Evolutionary conservation across 495 filamentous ascomycete genomes (phyloP), one percentile per base, ranked within the genome.

Genomic region (Penicillium goetzii): DNA sequence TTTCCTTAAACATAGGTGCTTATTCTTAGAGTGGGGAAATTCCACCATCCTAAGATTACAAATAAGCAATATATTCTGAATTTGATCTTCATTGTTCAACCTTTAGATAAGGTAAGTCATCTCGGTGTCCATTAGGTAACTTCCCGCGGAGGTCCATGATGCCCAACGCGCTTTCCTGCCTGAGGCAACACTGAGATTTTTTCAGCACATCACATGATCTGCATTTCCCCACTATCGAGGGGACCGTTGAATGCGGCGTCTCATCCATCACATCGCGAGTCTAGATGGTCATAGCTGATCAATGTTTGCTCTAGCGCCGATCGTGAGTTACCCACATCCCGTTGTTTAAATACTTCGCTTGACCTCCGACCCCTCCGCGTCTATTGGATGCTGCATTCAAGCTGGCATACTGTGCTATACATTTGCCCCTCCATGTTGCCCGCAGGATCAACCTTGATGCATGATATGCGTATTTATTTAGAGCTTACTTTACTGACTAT

Each of bases 311-410:
- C 55, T 63, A 70, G 68, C 68, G 76, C 75, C 75, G 72, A 78
- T 76, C 76, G 77, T 80, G 69, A 80, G 77, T 78, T 43, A 52
- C 60, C 45, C 56, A 34, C n/a, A 33, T 38, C 25, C 25, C 49
- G 7, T 34, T 62, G 58, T 56, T 54, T 36, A 59, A 33, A 41
- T 56, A 34, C 40, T 32, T 52, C 7, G 34, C 41, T 17, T 49
- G 25, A 2, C 25, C 26, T 51, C 47, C 25, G 47, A 30, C 6
- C 25, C 25, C 0, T 51, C 25, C 7, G 26, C 47, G 30, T 28
- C 23, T 51, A 51, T 8, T 30, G n/a, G 3, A 25, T 28, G 25
- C 25, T 30, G 11, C n/a, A 15, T 23, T 30, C 33, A 19, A 43
- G 19, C 17, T 36, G 36, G 36, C 55, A 8, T 57, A 10, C 32